Evolutionary conservation across 768 basidiomycete genomes (phyloP).

Genomic region (Pulveroboletus sp.): DNA sequence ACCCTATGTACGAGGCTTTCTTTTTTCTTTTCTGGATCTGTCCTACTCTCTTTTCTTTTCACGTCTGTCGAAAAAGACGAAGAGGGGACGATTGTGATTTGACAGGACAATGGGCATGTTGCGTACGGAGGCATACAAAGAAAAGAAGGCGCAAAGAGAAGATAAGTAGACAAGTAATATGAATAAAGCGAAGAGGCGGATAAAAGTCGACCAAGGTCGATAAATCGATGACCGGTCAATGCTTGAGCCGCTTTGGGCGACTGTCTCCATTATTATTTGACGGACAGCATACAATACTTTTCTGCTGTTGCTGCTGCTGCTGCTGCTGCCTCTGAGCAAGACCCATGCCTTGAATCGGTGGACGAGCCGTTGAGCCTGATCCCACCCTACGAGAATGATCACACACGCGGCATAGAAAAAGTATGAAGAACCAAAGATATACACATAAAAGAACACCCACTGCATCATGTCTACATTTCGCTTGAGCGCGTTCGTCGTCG

Average conservation of each 20-base stretch:
- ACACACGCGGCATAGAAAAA: not conserved
- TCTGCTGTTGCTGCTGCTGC: conserved; percentile 2
- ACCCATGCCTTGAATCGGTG: conserved; percentile 36
- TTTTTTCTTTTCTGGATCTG: too few relatives aligned
- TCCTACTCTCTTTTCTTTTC: too few relatives aligned
- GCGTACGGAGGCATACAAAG: too few relatives aligned
- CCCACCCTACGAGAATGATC: conserved; percentile 8
- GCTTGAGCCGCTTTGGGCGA: conserved; percentile 43
- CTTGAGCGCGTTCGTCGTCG: conserved; percentile 23
- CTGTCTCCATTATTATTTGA: conserved; percentile 26
- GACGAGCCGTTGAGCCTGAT: conserved; percentile 17
- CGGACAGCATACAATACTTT: conserved; percentile 14
- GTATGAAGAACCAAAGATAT: too few relatives aligned
- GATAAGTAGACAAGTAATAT: not conserved
- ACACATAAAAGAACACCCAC: conserved; percentile 14
- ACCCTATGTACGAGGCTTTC: too few relatives aligned
- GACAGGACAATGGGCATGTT: too few relatives aligned
- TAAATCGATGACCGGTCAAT: conserved; percentile 17
- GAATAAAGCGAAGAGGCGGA: too few relatives aligned
- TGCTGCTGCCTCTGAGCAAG: conserved; percentile 22
- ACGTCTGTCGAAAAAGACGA: too few relatives aligned
- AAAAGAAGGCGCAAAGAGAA: too few relatives aligned
- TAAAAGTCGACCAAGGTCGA: not conserved
- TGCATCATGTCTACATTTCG: conserved; percentile 33
- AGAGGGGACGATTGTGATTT: too few relatives aligned